Evolutionary conservation across 352 stramenopile species (phyloP).

Genomic region (Phytopythium cucurbitacearum): DNA sequence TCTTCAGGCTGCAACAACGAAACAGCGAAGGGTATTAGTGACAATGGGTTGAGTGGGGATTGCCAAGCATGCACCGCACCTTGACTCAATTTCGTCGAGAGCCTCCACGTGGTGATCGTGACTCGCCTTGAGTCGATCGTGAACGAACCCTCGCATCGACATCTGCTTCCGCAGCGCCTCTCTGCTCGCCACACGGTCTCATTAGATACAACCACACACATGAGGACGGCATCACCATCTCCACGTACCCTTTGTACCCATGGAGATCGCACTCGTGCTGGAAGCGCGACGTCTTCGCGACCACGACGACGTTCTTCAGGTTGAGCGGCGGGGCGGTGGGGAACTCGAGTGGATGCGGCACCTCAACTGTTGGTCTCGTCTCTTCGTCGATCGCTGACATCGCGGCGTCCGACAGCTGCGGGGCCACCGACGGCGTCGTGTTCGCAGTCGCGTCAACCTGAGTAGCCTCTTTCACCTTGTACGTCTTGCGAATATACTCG

Average conservation of each 20-base stretch:
- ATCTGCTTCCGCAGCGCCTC: conserved; percentile 87
- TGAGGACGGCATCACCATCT: conserved; percentile 1
- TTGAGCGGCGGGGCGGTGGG: conserved; percentile 44
- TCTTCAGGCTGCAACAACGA: conserved; percentile 46
- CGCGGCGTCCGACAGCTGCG: not conserved
- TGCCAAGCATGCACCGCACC: conserved; percentile 14
- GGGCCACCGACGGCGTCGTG: not conserved
- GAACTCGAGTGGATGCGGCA: conserved; percentile 31
- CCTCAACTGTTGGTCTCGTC: no score
- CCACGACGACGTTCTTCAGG: conserved; percentile 80
- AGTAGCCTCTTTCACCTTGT: conserved; percentile 25
- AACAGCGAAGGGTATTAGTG: not conserved
- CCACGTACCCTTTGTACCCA: conserved; percentile 67
- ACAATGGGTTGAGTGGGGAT: not conserved
- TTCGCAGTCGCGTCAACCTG: not conserved
- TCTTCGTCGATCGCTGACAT: no score
- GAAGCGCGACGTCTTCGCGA: conserved; percentile 87
- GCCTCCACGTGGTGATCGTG: conserved; percentile 85
- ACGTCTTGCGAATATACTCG: conserved; percentile 86
- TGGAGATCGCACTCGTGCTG: conserved; percentile 83
- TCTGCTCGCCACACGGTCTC: conserved; percentile 15
- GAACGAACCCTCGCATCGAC: conserved; percentile 87
- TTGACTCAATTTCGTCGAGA: conserved; percentile 80
- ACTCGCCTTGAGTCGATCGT: conserved; percentile 81
- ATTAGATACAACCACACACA: conserved; percentile 11